Evolutionary conservation across 179 eudicot species (phyloP).

Genomic region (Carnegiea gigantea): DNA sequence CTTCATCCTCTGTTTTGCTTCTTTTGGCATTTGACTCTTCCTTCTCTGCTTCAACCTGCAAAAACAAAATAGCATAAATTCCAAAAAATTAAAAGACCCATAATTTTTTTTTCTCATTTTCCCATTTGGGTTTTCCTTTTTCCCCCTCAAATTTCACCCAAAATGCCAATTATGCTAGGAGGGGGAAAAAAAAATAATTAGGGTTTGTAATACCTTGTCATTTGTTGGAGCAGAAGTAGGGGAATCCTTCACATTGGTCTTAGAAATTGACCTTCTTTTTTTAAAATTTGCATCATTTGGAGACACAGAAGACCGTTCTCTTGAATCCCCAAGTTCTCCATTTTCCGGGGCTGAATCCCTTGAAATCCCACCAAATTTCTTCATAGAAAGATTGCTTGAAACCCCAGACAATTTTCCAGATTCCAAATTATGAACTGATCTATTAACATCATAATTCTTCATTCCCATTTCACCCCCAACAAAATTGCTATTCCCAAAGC

Average conservation of each 20-base stretch:
- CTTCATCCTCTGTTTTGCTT: constrained; percentile 54
- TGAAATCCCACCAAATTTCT: constrained; percentile 32
- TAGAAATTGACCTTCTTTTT: constrained; percentile 65
- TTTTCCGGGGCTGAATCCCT: constrained; percentile 38
- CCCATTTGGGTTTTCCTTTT: background rate
- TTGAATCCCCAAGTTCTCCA: constrained; percentile 51
- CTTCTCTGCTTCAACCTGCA: constrained; percentile 55
- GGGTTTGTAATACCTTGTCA: constrained; percentile 41
- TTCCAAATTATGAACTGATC: constrained; percentile 30
- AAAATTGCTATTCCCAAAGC: constrained; percentile 35
- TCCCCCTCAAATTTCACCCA: background rate
- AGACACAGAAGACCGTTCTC: constrained; percentile 74
- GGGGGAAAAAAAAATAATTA: background rate
- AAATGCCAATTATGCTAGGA: background rate
- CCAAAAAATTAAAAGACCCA: background rate
- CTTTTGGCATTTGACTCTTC: constrained; percentile 61
- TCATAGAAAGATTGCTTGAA: constrained; percentile 38
- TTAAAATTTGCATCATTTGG: constrained; percentile 49
- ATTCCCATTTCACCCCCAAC: constrained; percentile 20
- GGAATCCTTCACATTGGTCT: constrained; percentile 50
- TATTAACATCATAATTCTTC: constrained; percentile 15
- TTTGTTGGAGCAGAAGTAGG: constrained; percentile 39
- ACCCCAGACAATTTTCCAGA: constrained; percentile 40
- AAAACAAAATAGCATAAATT: constrained; percentile 1
- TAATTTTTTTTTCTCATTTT: background rate